Base-by-base conservation (phyloP, 305 asterid genomes). In the Coffea humblotiana region DNA sequence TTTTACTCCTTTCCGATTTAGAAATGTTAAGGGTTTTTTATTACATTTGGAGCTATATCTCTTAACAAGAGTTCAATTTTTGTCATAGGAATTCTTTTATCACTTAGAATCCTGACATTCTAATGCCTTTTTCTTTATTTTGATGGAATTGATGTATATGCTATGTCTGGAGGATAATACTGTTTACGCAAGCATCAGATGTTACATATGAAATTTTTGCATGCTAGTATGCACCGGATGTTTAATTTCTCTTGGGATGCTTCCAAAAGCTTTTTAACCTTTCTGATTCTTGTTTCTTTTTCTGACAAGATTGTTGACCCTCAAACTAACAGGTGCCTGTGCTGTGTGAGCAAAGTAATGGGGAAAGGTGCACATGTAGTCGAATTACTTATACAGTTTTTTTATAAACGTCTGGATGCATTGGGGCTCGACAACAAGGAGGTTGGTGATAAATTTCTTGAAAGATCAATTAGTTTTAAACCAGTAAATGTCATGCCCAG, bases 271-370 rank as follows among this genome's bases (percentile, higher is more conserved):
- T 47, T 27, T 40, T 65, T 9, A 15, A 21, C 21, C 10, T 61
- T 78, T 8, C 64, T 56, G 74, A n/a, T 25, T 74, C 13, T 63
- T 75, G 54, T 61, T 75, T 61, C 37, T 27, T 81, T 88, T 77
- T 65, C 69, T 82, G 75, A 76, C 74, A 51, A 84, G 65, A 60
- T 64, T 65, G 80, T 58, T 82, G 48, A 81, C 83, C 82, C 79
- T 80, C 72, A 78, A 83, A 86, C 83, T 88, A 35, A 79, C 89
- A 96, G 99, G 95, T 96, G 99, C 85, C 88, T 96, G 85, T 96
- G 99, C 89, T 91, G 98, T 77, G 94, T 89, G 76, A 90, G 92
- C 78, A 94, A 92, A 90, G 92, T 93, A 77, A 85, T 97, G 48
- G 98, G 97, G 80, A 94, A 89, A 89, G 97, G 99, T 73, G 90